A percentile compares a stretch with the other conserved stretches of the same genome.
phyloP scores from a whole-genome alignment of 805 yeast genomes.

The Candida fluviatilis region DNA sequence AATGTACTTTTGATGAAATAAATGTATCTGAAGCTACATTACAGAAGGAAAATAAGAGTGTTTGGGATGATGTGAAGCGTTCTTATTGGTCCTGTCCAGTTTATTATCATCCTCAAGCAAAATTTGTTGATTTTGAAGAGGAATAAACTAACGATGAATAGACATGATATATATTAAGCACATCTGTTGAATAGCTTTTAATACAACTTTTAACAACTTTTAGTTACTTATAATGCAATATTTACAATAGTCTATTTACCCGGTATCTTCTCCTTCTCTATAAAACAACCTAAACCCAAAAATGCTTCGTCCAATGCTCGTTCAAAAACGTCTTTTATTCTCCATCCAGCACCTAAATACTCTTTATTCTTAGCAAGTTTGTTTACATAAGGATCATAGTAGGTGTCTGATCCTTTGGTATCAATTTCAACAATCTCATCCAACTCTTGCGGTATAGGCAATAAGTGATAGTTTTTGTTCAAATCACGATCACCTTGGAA shows the following conservation, averaged over 20 bases:
- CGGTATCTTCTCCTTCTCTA: slow-evolving; percentile 41
- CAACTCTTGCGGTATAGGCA: slow-evolving; percentile 21
- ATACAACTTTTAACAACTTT: no score
- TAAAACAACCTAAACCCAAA: slow-evolving; percentile 79
- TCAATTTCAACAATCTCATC: slow-evolving; percentile 24
- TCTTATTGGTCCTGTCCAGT: slow-evolving; percentile 68
- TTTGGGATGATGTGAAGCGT: slow-evolving; percentile 59
- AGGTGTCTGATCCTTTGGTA: slow-evolving; percentile 12
- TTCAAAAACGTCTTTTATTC: slow-evolving; percentile 62
- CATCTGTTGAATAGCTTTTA: no score
- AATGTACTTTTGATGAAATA: slow-evolving; percentile 51
- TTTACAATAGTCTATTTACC: no score
- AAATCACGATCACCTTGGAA: slow-evolving; percentile 83
- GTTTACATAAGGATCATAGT: slow-evolving; percentile 44
- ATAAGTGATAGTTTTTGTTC: slow-evolving; percentile 46
- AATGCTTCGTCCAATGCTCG: slow-evolving; percentile 85
- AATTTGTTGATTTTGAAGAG: slow-evolving; percentile 31
- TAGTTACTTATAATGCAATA: no score
- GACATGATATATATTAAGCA: no score
- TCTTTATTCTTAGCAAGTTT: slow-evolving; percentile 54
- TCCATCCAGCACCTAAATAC: slow-evolving; percentile 83
- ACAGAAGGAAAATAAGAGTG: slow-evolving; percentile 35
- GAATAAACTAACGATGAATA: no score
- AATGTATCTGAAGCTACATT: slow-evolving; percentile 40
- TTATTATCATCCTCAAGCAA: slow-evolving; percentile 62